Evolutionary conservation across 208 protist genomes (phyloP).

Genomic region (Trypanosoma melophagium): DNA sequence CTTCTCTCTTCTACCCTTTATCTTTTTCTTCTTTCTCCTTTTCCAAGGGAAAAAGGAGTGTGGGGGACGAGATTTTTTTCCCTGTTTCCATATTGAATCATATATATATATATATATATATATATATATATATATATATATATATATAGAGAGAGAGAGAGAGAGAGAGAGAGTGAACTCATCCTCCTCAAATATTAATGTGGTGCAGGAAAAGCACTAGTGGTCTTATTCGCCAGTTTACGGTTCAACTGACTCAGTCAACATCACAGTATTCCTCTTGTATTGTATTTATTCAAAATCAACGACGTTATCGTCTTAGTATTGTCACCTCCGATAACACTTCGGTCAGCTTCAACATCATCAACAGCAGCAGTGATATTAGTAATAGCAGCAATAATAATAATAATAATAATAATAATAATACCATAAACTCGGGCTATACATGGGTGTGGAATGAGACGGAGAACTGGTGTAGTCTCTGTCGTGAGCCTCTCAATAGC

Average conservation of each 20-base stretch:
- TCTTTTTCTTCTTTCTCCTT: background rate
- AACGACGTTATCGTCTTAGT: background rate
- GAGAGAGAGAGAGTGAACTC: background rate
- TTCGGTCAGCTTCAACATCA: background rate
- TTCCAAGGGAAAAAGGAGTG: background rate
- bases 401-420: background rate
- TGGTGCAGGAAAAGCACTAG: background rate
- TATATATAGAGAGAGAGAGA: background rate
- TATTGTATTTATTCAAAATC: background rate
- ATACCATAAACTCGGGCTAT: background rate
- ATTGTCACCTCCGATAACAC: background rate
- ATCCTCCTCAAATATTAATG: background rate
- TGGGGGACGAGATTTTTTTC: background rate
- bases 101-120: background rate
- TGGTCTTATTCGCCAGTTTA: background rate
- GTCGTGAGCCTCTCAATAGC: constrained; percentile 62
- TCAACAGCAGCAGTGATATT: background rate
- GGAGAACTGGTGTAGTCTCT: constrained; percentile 70
- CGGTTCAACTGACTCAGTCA: background rate
- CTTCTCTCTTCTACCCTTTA: background rate
- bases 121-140: too few relatives aligned
- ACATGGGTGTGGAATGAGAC: constrained; percentile 33
- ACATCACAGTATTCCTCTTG: too few relatives aligned
- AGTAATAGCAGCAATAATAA: background rate
- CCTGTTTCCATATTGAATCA: background rate